Percentiles rank a stretch among this genome's conserved stretches.
phyloP scores from a whole-genome alignment of 2,329 filamentous ascomycete species.

The Magnaporthales sp. region DNA sequence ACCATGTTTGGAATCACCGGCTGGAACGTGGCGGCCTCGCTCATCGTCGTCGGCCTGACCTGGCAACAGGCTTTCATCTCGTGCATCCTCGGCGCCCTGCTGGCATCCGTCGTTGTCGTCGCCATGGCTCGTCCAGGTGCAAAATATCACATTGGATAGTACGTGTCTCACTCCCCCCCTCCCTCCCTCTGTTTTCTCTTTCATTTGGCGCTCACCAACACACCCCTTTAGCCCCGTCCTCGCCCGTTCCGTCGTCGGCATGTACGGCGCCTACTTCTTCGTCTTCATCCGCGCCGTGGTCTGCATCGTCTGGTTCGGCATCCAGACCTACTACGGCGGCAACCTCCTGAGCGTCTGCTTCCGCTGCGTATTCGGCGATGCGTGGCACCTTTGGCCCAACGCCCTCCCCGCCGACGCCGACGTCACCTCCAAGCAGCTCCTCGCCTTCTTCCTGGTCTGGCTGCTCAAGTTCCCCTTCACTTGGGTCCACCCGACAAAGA shows the following conservation, averaged over 20 bases:
- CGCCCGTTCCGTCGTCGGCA: constrained; percentile 28
- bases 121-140: constrained; percentile 13
- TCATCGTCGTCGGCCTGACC: constrained; percentile 30
- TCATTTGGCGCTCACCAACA: not conserved
- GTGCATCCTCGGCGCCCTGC: constrained; percentile 16
- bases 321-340: constrained; percentile 9
- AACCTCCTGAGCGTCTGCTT: constrained; percentile 6
- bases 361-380: constrained; percentile 4
- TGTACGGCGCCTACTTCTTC: constrained; percentile 32
- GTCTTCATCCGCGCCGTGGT: constrained; percentile 24
- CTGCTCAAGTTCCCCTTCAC: constrained; percentile 20
- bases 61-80: constrained; percentile 33
- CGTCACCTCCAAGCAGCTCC: constrained; percentile 23
- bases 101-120: constrained; percentile 19
- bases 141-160: constrained; percentile 33
- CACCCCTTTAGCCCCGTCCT: constrained; percentile 19
- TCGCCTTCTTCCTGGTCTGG: constrained; percentile 30
- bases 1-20: constrained; percentile 5
- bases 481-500: constrained; percentile 21
- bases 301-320: constrained; percentile 18
- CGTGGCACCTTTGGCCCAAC: constrained; percentile 23
- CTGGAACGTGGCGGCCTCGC: constrained; percentile 2
- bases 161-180: constrained; percentile 12
- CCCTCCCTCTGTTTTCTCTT: constrained; percentile 14
- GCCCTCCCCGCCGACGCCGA: constrained; percentile 19